These are phyloP conservation scores for Candida sithepensis DNA, from an alignment of 805 yeast species.

Conservation along the genomic window DNA sequence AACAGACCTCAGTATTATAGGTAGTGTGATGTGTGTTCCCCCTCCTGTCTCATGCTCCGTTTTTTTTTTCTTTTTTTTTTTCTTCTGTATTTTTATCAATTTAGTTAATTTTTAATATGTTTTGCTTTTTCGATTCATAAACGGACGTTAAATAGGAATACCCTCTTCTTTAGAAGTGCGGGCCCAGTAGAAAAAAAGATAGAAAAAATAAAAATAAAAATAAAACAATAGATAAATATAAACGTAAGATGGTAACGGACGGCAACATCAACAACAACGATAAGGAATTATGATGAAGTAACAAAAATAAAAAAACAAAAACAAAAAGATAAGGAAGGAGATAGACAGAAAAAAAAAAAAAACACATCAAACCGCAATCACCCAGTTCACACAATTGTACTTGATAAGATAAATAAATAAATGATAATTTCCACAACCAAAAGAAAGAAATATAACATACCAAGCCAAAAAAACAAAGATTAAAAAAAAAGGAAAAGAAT, in stretches of 20 bases:
- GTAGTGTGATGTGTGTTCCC: constrained; percentile 27
- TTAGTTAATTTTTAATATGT: neutral
- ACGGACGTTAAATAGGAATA: constrained; percentile 4
- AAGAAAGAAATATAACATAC: no score
- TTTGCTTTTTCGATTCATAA: constrained; percentile 7
- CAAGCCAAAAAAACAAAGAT: neutral
- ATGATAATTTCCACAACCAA: no score
- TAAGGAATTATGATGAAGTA: no score
- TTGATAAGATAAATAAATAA: no score
- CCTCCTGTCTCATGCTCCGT: neutral
- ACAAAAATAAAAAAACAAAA: no score
- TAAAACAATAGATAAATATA: constrained; percentile 1
- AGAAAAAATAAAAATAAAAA: neutral
- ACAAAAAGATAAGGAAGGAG: neutral
- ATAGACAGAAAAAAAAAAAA: neutral
- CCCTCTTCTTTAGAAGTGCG: no score
- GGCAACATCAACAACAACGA: no score
- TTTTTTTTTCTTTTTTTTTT: neutral
- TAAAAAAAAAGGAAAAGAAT: no score
- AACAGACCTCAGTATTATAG: constrained; percentile 93
- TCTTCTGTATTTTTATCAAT: constrained; percentile 5
- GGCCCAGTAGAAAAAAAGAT: neutral
- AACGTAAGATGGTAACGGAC: no score
- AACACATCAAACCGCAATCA: neutral
- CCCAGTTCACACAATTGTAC: neutral